Evolutionary conservation across 2,329 filamentous ascomycete species (phyloP).

Genomic region (Rasamsonia emersonii): DNA sequence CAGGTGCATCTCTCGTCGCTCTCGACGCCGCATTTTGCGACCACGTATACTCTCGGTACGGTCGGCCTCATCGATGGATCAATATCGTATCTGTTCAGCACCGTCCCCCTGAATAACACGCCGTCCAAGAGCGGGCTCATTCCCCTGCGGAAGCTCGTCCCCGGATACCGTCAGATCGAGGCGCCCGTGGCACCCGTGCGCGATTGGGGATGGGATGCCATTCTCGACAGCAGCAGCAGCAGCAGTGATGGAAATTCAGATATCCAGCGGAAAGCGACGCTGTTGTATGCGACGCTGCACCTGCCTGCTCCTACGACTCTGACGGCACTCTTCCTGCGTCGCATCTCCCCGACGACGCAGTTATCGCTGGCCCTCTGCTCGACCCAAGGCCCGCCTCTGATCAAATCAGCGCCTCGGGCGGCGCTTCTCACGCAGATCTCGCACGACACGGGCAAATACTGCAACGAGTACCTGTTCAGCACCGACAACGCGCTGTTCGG

Average conservation of each 20-base stretch:
- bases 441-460: constrained; percentile 80
- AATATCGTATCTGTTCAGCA: constrained; percentile 94
- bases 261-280: constrained; percentile 28
- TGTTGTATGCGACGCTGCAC: constrained; percentile 38
- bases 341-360: constrained; percentile 68
- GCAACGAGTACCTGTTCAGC: constrained; percentile 80
- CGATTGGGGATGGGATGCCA: constrained; percentile 24
- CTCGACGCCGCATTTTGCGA: constrained; percentile 85
- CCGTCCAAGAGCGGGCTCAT: constrained; percentile 64
- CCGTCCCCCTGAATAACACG: constrained; percentile 60
- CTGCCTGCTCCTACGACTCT: constrained; percentile 66
- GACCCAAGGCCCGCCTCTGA: constrained; percentile 31
- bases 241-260: constrained; percentile 51
- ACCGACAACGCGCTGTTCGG: constrained; percentile 88
- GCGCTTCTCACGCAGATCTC: constrained; percentile 38
- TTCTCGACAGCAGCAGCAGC: constrained; percentile 37
- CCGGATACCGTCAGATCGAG: constrained; percentile 71
- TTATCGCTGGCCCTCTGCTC: constrained; percentile 58
- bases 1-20: constrained; percentile 84
- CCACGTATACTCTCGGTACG: constrained; percentile 83
- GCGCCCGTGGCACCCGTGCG: constrained; percentile 25
- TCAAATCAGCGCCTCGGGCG: constrained; percentile 37
- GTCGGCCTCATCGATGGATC: constrained; percentile 90
- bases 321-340: constrained; percentile 74
- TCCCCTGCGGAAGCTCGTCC: constrained; percentile 66